These are phyloP conservation scores for Carex scoparia DNA, from an alignment of 176 grass and related monocot genomes.

Conservation along the genomic window DNA sequence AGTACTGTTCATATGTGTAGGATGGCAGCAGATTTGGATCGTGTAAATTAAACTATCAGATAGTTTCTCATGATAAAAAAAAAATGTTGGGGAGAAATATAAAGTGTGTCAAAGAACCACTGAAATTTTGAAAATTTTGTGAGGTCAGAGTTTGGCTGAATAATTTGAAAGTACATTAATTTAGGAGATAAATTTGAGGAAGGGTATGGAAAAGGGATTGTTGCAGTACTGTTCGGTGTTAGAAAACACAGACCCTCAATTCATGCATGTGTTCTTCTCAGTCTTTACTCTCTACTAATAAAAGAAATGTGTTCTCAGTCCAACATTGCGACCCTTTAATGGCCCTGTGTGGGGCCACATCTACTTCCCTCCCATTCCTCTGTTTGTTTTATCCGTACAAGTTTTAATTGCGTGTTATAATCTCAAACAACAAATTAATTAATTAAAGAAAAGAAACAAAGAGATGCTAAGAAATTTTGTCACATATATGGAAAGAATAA, in stretches of 20 bases:
- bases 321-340: slow-evolving; percentile 27
- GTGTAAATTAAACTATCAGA: too few relatives aligned
- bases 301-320: not conserved
- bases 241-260: slow-evolving; percentile 17
- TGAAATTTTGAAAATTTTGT: not conserved
- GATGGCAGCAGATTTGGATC: too few relatives aligned
- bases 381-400: slow-evolving; percentile 8
- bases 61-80: not conserved
- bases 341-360: not conserved
- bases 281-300: too few relatives aligned
- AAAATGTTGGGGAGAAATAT: not conserved
- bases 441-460: not conserved
- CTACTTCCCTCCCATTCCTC: not conserved
- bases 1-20: too few relatives aligned
- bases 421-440: not conserved
- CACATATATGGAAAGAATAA: not conserved
- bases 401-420: not conserved
- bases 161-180: not conserved
- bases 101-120: not conserved
- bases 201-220: not conserved
- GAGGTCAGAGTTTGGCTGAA: not conserved
- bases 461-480: not conserved
- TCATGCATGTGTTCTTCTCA: not conserved
- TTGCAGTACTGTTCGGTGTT: not conserved
- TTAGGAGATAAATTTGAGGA: not conserved